Conservation (phyloP, 2,329 filamentous ascomycete species). For the Paecilomyces sp. region DNA sequence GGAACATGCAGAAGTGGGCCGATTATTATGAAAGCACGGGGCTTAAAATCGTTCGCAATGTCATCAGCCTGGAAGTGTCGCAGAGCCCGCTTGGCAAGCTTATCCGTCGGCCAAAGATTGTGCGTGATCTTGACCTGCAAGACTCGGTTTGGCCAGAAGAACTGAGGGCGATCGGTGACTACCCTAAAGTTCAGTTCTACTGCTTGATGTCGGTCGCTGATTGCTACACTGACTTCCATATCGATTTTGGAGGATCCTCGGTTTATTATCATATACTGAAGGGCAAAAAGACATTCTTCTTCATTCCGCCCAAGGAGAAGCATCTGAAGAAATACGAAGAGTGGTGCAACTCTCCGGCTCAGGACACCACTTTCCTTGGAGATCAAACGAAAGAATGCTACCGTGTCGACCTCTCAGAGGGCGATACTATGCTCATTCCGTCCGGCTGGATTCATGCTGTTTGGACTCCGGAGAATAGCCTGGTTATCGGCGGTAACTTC, state of each 20-base stretch:
- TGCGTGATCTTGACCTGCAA: constrained; percentile 54
- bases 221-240: constrained; percentile 66
- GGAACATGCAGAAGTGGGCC: constrained; percentile 60
- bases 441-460: constrained; percentile 68
- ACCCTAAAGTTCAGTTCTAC: constrained; percentile 60
- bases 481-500: constrained; percentile 67
- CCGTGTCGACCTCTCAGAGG: constrained; percentile 57
- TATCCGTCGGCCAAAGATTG: constrained; percentile 57
- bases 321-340: constrained; percentile 65
- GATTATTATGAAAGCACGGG: constrained; percentile 59
- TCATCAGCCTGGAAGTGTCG: constrained; percentile 63
- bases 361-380: constrained; percentile 59
- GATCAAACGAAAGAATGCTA: constrained; percentile 61
- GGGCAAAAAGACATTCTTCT: constrained; percentile 64
- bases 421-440: constrained; percentile 64
- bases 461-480: constrained; percentile 62
- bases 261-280: constrained; percentile 65
- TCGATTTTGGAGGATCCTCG: constrained; percentile 64
- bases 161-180: constrained; percentile 48
- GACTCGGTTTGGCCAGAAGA: constrained; percentile 46
- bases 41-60: constrained; percentile 57
- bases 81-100: constrained; percentile 55
- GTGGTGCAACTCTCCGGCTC: constrained; percentile 61
- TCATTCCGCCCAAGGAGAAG: constrained; percentile 61
- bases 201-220: constrained; percentile 65